Evolutionary conservation across 371 early-diverging fungal species (phyloP).

Genomic region (Lichtheimia hyalospora): DNA sequence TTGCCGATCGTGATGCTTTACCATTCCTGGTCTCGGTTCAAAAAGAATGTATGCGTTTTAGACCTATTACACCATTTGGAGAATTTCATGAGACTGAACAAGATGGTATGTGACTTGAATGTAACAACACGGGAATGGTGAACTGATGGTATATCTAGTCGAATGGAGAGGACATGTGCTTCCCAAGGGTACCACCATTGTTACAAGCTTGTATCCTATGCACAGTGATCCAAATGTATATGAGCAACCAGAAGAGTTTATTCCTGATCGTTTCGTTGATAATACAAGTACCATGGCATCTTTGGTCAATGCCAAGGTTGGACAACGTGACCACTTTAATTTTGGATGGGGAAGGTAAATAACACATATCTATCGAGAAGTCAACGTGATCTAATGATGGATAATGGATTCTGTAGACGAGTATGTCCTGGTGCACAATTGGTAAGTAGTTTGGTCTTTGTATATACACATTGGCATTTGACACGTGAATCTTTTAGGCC

Average conservation of each 20-base stretch:
- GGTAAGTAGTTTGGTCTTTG: neutral
- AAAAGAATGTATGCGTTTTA: slow-evolving; percentile 21
- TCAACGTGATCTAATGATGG: neutral
- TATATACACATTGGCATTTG: neutral
- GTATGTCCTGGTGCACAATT: slow-evolving; percentile 12
- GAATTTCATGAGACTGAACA: slow-evolving; percentile 14
- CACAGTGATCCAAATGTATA: slow-evolving; percentile 13
- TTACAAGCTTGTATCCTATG: slow-evolving; percentile 18
- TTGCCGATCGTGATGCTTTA: slow-evolving; percentile 13
- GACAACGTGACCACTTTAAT: slow-evolving; percentile 17
- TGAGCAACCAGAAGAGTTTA: slow-evolving; percentile 17
- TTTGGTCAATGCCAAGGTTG: slow-evolving; percentile 8
- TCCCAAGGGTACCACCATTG: slow-evolving; percentile 10
- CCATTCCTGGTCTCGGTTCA: slow-evolving; percentile 17
- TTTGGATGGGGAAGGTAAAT: slow-evolving; percentile 22
- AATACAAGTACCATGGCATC: slow-evolving; percentile 10
- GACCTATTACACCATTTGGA: slow-evolving; percentile 12
- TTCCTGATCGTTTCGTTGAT: slow-evolving; percentile 16
- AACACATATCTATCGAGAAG: neutral
- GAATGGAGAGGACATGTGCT: slow-evolving; percentile 12
- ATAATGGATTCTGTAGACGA: slow-evolving; percentile 8
- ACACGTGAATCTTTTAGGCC: slow-evolving; percentile 1
- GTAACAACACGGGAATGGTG: too few species aligned
- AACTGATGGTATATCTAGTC: neutral
- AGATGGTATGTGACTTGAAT: slow-evolving; percentile 7